Conservation (phyloP, 1,284 basidiomycete species). For the Bjerkandera adusta region DNA sequence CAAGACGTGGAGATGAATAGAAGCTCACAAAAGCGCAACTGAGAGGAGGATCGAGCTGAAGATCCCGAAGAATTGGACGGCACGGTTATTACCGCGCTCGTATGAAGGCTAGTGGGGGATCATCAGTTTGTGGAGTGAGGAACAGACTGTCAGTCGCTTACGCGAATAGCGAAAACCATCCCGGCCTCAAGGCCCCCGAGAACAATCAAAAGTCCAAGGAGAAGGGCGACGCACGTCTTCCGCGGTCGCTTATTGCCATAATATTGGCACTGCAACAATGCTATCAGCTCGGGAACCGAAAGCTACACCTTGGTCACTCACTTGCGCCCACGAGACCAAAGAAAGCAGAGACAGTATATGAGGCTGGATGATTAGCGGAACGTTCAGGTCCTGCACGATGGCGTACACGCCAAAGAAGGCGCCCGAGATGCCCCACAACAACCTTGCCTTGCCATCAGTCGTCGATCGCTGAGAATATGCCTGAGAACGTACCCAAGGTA, state of each 20-base stretch:
- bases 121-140: not conserved
- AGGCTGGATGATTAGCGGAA: slow-evolving; percentile 76
- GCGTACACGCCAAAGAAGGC: slow-evolving; percentile 71
- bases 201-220: slow-evolving; percentile 37
- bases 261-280: slow-evolving; percentile 53
- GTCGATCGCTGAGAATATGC: not conserved
- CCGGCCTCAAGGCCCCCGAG: slow-evolving; percentile 60
- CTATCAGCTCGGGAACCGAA: not conserved
- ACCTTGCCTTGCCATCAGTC: slow-evolving; percentile 30
- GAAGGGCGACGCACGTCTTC: slow-evolving; percentile 27
- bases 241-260: slow-evolving; percentile 47
- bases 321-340: slow-evolving; percentile 67
- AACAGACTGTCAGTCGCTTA: slow-evolving; percentile 28
- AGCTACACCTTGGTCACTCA: slow-evolving; percentile 23
- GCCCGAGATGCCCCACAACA: slow-evolving; percentile 65
- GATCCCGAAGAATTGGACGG: slow-evolving; percentile 64
- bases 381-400: slow-evolving; percentile 66
- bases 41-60: slow-evolving; percentile 61
- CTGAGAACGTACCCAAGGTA: slow-evolving; percentile 54
- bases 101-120: slow-evolving; percentile 34
- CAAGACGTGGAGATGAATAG: not conserved
- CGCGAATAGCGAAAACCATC: slow-evolving; percentile 56
- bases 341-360: slow-evolving; percentile 68
- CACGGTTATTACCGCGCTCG: slow-evolving; percentile 43
- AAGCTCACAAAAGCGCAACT: slow-evolving; percentile 53